Evolutionary conservation across 1,284 basidiomycete species (phyloP).

Genomic region (Coniferiporia weirii): DNA sequence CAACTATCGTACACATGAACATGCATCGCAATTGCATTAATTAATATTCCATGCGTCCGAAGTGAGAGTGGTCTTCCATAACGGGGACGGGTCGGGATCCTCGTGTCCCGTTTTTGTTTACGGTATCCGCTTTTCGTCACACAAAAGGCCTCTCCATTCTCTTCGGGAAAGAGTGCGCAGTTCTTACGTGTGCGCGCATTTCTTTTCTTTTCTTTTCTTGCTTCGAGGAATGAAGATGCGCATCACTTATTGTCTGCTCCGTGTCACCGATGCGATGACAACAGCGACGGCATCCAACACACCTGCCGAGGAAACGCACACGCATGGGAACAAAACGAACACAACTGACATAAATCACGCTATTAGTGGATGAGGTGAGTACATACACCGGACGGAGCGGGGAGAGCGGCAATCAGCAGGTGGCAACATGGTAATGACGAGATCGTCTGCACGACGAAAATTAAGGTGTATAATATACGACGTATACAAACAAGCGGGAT

Average conservation of each 20-base stretch:
- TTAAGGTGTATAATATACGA: neutral
- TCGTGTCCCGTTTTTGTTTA: neutral
- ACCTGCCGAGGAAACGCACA: too few species aligned
- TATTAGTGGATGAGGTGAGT: neutral
- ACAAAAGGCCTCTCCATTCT: too few species aligned
- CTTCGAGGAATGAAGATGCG: neutral
- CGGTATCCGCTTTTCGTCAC: neutral
- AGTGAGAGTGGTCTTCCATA: too few species aligned
- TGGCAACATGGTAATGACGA: neutral
- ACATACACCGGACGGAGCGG: neutral
- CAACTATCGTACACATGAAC: neutral
- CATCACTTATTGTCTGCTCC: neutral
- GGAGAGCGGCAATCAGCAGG: neutral
- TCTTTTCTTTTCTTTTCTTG: neutral
- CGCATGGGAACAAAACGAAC: neutral
- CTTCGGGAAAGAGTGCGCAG: neutral
- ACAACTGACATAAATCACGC: neutral
- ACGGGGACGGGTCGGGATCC: neutral
- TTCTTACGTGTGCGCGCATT: neutral
- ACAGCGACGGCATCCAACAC: neutral
- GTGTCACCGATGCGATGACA: too few species aligned
- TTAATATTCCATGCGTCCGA: too few species aligned
- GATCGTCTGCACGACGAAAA: neutral
- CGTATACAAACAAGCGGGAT: neutral
- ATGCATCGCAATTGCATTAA: neutral